phyloP scores from a whole-genome alignment of 2,329 filamentous ascomycete species.

The Aspergillus chevalieri region DNA sequence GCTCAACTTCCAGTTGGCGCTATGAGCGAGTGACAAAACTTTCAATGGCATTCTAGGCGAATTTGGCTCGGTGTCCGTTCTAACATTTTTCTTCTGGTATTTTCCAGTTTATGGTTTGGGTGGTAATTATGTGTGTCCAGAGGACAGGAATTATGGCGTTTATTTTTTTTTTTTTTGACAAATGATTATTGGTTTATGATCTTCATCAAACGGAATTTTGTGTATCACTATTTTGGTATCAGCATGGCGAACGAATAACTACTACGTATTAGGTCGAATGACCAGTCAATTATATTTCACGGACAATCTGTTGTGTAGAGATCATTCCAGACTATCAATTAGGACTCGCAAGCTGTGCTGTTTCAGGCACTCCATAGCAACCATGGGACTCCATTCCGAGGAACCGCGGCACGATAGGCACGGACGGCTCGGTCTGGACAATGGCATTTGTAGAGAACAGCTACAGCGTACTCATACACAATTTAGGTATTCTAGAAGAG shows the following conservation, averaged over 20 bases:
- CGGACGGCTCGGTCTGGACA: neutral
- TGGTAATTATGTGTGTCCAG: neutral
- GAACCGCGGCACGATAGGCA: neutral
- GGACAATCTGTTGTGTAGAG: neutral
- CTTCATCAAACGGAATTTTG: neutral
- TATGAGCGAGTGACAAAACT: conserved; percentile 16
- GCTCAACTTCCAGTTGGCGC: conserved; percentile 34
- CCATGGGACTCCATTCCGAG: conserved; percentile 6
- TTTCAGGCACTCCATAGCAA: conserved; percentile 15
- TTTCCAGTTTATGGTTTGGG: neutral
- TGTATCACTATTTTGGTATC: neutral
- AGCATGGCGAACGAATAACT: neutral
- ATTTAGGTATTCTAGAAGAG: too few species aligned
- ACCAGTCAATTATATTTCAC: neutral
- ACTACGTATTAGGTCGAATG: neutral
- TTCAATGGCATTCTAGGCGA: neutral
- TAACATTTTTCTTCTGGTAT: neutral
- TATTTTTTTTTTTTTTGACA: neutral
- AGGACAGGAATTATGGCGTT: neutral
- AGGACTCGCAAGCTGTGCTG: conserved; percentile 16
- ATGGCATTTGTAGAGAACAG: neutral
- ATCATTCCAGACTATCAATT: neutral
- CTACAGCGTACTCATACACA: too few species aligned
- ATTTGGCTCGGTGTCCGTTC: conserved; percentile 1
- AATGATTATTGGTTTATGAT: neutral